Percentiles rank a stretch among this genome's conserved stretches.
phyloP scores from a whole-genome alignment of 2,329 filamentous ascomycete species.

The Beauveria bassiana region DNA sequence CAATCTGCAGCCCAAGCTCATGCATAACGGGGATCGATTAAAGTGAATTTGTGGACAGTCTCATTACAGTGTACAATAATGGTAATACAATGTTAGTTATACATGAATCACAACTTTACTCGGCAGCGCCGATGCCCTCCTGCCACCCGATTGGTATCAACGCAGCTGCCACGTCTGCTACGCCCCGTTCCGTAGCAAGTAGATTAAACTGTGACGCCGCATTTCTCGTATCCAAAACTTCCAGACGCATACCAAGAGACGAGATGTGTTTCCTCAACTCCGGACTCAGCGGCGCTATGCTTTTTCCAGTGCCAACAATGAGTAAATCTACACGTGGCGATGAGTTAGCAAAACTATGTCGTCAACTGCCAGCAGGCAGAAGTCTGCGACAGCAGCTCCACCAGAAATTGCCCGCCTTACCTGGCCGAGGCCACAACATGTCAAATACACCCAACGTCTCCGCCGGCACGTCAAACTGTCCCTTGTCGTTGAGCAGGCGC shows the following conservation, averaged over 20 bases:
- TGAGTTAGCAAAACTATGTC: neutral
- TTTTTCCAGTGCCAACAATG: conserved; percentile 76
- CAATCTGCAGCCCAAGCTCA: neutral
- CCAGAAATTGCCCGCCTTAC: conserved; percentile 34
- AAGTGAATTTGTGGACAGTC: neutral
- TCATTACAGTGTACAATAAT: conserved; percentile 5
- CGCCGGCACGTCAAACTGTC: conserved; percentile 69
- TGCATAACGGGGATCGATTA: neutral
- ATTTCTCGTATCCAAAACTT: conserved; percentile 87
- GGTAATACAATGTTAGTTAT: neutral
- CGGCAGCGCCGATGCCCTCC: conserved; percentile 43
- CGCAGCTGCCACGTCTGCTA: conserved; percentile 77
- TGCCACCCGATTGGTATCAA: conserved; percentile 81
- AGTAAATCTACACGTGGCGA: conserved; percentile 60
- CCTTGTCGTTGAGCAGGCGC: conserved; percentile 62
- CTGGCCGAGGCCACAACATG: conserved; percentile 79
- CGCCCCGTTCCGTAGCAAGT: conserved; percentile 85
- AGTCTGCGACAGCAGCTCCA: neutral
- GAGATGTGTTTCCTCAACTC: conserved; percentile 65
- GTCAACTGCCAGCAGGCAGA: neutral
- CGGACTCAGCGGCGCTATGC: conserved; percentile 68
- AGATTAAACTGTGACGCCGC: conserved; percentile 93
- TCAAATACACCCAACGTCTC: conserved; percentile 69
- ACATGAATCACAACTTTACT: conserved; percentile 10
- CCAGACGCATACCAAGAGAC: conserved; percentile 73